These are phyloP conservation scores for Macrophomina phaseolina DNA, from an alignment of 2,329 filamentous ascomycete genomes.

Conservation along the genomic window DNA sequence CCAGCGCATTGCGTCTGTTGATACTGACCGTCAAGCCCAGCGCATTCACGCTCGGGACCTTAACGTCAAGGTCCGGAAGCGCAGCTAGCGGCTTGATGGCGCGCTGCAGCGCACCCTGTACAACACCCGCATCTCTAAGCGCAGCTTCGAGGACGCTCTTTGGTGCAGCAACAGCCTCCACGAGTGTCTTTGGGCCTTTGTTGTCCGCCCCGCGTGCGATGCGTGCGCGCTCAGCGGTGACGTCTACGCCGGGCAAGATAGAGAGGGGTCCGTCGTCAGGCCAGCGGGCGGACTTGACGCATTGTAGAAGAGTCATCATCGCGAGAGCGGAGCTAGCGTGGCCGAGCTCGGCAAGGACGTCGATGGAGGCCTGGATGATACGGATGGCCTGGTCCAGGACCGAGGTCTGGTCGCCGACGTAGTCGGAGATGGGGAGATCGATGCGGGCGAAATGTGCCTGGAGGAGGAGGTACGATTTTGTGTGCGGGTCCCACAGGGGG, in stretches of 20 bases:
- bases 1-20: constrained; percentile 66
- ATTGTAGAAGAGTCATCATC: constrained; percentile 87
- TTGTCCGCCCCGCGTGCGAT: constrained; percentile 41
- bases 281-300: constrained; percentile 92
- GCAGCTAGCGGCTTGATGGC: constrained; percentile 66
- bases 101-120: constrained; percentile 49
- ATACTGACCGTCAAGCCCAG: constrained; percentile 68
- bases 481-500: constrained; percentile 98
- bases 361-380: constrained; percentile 94
- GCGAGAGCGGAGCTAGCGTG: constrained; percentile 76
- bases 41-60: constrained; percentile 65
- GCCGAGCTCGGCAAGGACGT: constrained; percentile 89
- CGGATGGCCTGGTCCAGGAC: constrained; percentile 96
- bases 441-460: constrained; percentile 96
- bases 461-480: constrained; percentile 91
- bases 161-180: constrained; percentile 44
- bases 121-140: constrained; percentile 58
- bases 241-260: constrained; percentile 76
- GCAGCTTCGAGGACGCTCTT: constrained; percentile 40
- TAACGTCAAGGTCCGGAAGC: constrained; percentile 73
- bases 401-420: constrained; percentile 87
- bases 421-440: constrained; percentile 92
- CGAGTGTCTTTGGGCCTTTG: constrained; percentile 32
- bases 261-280: constrained; percentile 78
- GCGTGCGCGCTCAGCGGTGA: constrained; percentile 50